Conservation (phyloP, 176 grass and related monocot species). For the Rhynchospora tenuis region DNA sequence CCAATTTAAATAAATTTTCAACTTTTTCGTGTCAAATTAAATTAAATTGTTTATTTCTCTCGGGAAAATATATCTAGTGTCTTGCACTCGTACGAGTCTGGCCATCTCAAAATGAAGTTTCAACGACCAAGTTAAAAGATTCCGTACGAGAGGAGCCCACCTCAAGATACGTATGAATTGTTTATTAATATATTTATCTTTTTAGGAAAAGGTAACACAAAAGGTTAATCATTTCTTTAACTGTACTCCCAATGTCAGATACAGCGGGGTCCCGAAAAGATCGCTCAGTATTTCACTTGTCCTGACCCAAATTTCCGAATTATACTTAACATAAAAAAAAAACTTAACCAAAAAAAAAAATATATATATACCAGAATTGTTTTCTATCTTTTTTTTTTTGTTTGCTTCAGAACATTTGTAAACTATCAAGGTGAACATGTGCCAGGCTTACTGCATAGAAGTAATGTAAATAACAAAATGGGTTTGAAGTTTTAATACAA, state of each 20-base stretch:
- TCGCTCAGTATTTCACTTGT: neutral
- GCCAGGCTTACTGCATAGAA: neutral
- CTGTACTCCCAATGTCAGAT: neutral
- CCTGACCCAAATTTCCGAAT: neutral
- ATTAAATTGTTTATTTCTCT: neutral
- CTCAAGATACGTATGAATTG: neutral
- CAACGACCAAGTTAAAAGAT: neutral
- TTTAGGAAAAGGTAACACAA: neutral
- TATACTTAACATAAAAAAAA: neutral
- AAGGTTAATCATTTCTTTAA: constrained; percentile 3
- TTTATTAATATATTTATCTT: neutral
- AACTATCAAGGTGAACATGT: neutral
- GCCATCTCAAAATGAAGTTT: neutral
- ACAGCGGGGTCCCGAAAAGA: neutral
- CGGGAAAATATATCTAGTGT: neutral
- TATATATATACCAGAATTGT: neutral
- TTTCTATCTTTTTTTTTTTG: neutral
- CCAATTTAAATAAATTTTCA: no score
- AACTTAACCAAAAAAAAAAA: neutral
- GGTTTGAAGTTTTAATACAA: neutral
- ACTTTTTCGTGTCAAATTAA: no score
- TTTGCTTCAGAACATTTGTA: neutral
- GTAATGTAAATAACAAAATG: neutral
- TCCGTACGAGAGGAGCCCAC: neutral
- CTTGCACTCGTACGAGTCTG: neutral